Base-by-base conservation (phyloP, 2,329 filamentous ascomycete genomes). In the Nakataea oryzae region DNA sequence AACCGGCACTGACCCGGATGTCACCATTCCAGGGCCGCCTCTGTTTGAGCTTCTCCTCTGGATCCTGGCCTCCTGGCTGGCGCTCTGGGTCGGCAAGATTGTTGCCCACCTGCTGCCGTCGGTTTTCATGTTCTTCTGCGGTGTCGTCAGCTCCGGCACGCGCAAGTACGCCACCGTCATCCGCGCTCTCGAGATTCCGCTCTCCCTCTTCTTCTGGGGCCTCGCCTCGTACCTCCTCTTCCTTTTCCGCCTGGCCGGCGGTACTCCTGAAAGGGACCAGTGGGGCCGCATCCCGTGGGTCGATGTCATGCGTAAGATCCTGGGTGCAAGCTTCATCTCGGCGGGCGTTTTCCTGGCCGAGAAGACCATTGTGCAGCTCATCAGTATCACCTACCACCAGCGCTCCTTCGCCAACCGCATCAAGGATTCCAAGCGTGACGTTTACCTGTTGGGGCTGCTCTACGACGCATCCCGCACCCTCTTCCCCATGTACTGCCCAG, bases 401-500 rank as follows among this genome's bases (percentile, higher is more conserved):
- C 86, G 91, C 67, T 92, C 91, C 58, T 95, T 95, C 74, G 86
- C 89, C 68, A 84, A 86, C 66, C 80, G 86, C 60, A 97, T 99
- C 79, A 90, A 91, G 73, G 87, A 91, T 55, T 96, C 92, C 28
- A 97, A 99, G 78, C 88, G 85, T 62, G 90, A 93, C 67, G 84
- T 97, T 58, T 83, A 86, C 70, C 83, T 97, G 2, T 80, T 99
- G 2, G 87, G 90, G 24, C 78, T 95, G 32, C 85, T 99, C 62
- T 97, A 96, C 73, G 93, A 97, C 66, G 92, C 93, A 26, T 97
- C 93, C 3, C 84, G 92, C 61, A 82, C 86, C 6, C 80, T 97
- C 60, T 99, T 97, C 70, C 95, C 95, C 29, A 89, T 92, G 75
- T 96, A 96, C 76, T 96, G 92, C 75, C 81, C 80, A 28, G 93